phyloP scores from a whole-genome alignment of 495 filamentous ascomycete genomes.

The Endocarpon pusillum region DNA sequence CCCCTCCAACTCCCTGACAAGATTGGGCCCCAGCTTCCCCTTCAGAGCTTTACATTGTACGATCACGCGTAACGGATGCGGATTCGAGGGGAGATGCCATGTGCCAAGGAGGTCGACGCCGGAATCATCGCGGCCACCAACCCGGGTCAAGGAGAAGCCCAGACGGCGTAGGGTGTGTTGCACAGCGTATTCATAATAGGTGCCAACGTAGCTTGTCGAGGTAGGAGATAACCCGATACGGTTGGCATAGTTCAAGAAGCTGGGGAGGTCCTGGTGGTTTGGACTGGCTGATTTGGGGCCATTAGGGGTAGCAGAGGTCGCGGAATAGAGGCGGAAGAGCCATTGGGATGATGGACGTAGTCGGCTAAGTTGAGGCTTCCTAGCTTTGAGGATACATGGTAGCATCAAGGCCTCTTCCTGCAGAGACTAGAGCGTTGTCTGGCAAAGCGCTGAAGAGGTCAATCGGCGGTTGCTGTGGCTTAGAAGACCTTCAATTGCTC shows the following conservation, averaged over 20 bases:
- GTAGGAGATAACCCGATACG: constrained; percentile 22
- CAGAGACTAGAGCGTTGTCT: too few relatives aligned
- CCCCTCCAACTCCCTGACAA: constrained; percentile 75
- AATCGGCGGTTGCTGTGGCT: too few relatives aligned
- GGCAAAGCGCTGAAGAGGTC: too few relatives aligned
- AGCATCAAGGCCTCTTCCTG: too few relatives aligned
- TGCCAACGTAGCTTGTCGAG: constrained; percentile 29
- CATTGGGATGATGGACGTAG: too few relatives aligned
- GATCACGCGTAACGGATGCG: constrained; percentile 40
- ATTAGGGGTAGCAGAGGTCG: too few relatives aligned
- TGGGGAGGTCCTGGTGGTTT: constrained; percentile 47
- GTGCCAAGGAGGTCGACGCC: constrained; percentile 76
- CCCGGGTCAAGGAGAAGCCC: constrained; percentile 50
- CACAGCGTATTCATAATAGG: constrained; percentile 58
- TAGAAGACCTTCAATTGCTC: too few relatives aligned
- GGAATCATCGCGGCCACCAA: constrained; percentile 56
- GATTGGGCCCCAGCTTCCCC: constrained; percentile 38
- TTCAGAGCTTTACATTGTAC: constrained; percentile 67
- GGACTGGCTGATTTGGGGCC: constrained; percentile 27
- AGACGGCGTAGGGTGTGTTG: constrained; percentile 39
- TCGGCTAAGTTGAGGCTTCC: too few relatives aligned
- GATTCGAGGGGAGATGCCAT: constrained; percentile 45
- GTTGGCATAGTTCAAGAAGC: constrained; percentile 56
- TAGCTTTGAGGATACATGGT: too few relatives aligned
- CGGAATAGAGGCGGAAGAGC: too few relatives aligned